A percentile compares a stretch with the other conserved stretches of the same genome.
phyloP scores from a whole-genome alignment of 2,329 filamentous ascomycete species.

The Raffaelea ambrosiae region DNA sequence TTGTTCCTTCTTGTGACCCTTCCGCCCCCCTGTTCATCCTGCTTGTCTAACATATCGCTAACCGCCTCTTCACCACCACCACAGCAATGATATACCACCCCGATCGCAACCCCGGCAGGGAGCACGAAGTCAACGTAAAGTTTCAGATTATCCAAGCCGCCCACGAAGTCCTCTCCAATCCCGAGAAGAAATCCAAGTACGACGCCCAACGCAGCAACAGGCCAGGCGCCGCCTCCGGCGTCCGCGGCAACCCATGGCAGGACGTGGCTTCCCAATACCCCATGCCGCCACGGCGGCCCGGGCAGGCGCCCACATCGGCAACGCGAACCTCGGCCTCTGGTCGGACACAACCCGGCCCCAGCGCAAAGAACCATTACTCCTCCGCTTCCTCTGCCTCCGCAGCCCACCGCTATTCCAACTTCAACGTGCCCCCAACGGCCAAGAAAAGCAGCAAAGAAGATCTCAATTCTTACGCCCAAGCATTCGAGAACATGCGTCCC shows the following conservation, averaged over 20 bases:
- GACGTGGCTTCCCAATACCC: slow-evolving; percentile 41
- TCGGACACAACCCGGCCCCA: too few species aligned
- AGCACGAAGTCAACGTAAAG: slow-evolving; percentile 68
- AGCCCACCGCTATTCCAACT: slow-evolving; percentile 14
- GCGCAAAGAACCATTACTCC: too few species aligned
- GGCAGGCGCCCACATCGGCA: slow-evolving; percentile 13
- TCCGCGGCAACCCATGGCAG: slow-evolving; percentile 49
- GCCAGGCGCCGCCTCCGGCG: slow-evolving; percentile 40
- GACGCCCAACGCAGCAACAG: slow-evolving; percentile 35
- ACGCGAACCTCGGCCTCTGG: slow-evolving; percentile 8
- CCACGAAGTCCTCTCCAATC: slow-evolving; percentile 61
- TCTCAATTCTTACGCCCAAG: slow-evolving; percentile 19
- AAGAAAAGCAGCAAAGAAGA: slow-evolving; percentile 13
- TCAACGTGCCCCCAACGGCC: slow-evolving; percentile 11
- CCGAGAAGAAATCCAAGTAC: slow-evolving; percentile 41
- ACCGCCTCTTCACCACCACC: not conserved
- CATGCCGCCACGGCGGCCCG: slow-evolving; percentile 28
- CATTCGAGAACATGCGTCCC: slow-evolving; percentile 27
- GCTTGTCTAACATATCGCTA: too few species aligned
- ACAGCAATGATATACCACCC: slow-evolving; percentile 78
- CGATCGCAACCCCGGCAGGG: slow-evolving; percentile 77
- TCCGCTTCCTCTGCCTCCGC: not conserved
- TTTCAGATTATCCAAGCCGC: slow-evolving; percentile 84
- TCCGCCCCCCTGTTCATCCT: not conserved
- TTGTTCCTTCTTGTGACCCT: not conserved